These are phyloP conservation scores for Pseudohyphozyma bogoriensis DNA, from an alignment of 768 basidiomycete genomes.

Conservation along the genomic window DNA sequence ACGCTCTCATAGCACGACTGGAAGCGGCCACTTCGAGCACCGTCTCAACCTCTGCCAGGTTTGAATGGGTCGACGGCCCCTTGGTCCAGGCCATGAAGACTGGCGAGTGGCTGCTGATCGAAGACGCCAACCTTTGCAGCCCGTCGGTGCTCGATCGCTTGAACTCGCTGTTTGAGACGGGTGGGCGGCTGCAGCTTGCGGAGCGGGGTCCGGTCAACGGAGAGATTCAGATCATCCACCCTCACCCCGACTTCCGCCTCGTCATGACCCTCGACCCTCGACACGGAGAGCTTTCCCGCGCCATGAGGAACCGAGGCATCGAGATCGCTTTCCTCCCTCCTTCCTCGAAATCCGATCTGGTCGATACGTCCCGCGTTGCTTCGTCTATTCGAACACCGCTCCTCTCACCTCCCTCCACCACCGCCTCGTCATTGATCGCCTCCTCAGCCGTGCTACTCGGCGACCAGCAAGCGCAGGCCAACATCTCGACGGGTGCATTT, in stretches of 20 bases:
- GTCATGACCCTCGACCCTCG: slow-evolving; percentile 90
- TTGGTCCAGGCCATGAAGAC: slow-evolving; percentile 71
- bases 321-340: slow-evolving; percentile 53
- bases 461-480: no score
- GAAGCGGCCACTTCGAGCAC: slow-evolving; percentile 3
- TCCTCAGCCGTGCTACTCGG: background rate
- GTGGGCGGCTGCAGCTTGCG: slow-evolving; percentile 71
- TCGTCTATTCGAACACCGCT: no score
- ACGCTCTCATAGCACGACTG: background rate
- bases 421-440: background rate
- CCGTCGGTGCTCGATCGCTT: slow-evolving; percentile 92
- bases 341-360: no score
- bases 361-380: background rate
- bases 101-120: slow-evolving; percentile 82
- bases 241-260: slow-evolving; percentile 80
- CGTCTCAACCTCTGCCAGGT: slow-evolving; percentile 44
- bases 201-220: slow-evolving; percentile 80
- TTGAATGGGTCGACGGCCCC: slow-evolving; percentile 94
- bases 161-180: slow-evolving; percentile 85
- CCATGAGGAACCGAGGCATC: slow-evolving; percentile 94
- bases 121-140: slow-evolving; percentile 87
- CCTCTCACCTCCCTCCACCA: no score
- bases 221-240: slow-evolving; percentile 58
- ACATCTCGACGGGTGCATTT: background rate
- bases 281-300: slow-evolving; percentile 85